phyloP scores from a whole-genome alignment of 352 stramenopile species.

The Phytophthora tentaculata region DNA sequence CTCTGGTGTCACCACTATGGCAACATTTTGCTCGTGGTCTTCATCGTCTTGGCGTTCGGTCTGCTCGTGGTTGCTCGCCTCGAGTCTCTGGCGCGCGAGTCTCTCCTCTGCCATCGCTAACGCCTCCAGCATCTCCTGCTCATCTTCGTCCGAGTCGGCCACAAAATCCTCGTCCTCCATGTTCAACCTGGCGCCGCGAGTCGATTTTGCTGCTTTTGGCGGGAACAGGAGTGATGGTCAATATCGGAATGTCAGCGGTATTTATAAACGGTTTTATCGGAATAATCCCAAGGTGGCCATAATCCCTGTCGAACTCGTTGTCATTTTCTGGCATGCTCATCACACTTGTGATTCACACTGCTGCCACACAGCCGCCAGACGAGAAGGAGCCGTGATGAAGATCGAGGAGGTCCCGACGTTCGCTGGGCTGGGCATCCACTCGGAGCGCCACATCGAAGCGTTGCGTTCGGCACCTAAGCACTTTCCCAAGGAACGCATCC shows the following conservation, averaged over 20 bases:
- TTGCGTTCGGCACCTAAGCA: slow-evolving; percentile 39
- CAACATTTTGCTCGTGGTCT: background rate
- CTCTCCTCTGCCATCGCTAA: slow-evolving; percentile 17
- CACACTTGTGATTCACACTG: background rate
- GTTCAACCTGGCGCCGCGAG: slow-evolving; percentile 2
- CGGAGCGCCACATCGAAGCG: slow-evolving; percentile 40
- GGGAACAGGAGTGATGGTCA: slow-evolving; percentile 24
- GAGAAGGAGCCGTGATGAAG: slow-evolving; percentile 22
- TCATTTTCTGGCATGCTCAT: background rate
- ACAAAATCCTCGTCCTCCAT: slow-evolving; percentile 69
- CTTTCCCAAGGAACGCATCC: slow-evolving; percentile 35
- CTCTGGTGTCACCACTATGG: slow-evolving; percentile 1
- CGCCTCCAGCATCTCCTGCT: slow-evolving; percentile 30
- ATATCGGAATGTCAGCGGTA: background rate
- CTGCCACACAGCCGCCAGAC: background rate
- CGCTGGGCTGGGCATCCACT: slow-evolving; percentile 27
- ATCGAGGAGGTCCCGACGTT: slow-evolving; percentile 29
- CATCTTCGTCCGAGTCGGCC: slow-evolving; percentile 57
- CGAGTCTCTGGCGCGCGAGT: slow-evolving; percentile 1
- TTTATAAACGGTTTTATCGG: background rate
- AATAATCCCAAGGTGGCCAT: background rate
- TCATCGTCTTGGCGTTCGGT: slow-evolving; percentile 5
- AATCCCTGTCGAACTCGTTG: slow-evolving; percentile 1
- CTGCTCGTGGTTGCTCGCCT: background rate
- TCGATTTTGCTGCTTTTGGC: slow-evolving; percentile 7